Evolutionary conservation across 768 basidiomycete species (phyloP).

Genomic region (Leccinum incarnatum): DNA sequence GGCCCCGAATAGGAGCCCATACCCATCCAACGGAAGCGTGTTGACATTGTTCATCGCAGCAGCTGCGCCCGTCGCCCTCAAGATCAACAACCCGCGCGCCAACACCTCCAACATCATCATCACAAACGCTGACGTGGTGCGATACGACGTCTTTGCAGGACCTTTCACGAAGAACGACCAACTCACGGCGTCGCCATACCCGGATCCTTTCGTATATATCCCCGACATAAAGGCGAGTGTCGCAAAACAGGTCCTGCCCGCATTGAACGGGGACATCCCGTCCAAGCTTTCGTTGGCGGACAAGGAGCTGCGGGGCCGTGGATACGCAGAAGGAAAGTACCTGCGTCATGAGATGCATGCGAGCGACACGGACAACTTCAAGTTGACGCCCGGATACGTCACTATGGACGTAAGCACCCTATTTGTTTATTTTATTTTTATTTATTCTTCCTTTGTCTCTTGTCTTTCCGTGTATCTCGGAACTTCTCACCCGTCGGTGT

Average conservation of each 20-base stretch:
- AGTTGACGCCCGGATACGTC: constrained; percentile 20
- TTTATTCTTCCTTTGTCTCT: too few species aligned
- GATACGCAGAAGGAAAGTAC: not conserved
- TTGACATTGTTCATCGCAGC: constrained; percentile 56
- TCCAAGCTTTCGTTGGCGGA: constrained; percentile 13
- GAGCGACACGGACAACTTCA: constrained; percentile 38
- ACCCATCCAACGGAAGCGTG: constrained; percentile 57
- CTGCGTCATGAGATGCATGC: constrained; percentile 19
- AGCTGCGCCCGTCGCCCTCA: constrained; percentile 54
- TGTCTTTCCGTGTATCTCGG: not conserved
- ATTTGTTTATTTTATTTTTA: not conserved
- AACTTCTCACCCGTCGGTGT: not conserved
- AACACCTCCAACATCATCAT: constrained; percentile 62
- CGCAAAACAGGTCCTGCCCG: constrained; percentile 52
- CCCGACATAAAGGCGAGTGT: constrained; percentile 47
- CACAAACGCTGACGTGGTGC: constrained; percentile 58
- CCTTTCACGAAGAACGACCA: constrained; percentile 81
- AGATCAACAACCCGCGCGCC: constrained; percentile 62
- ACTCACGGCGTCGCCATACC: constrained; percentile 70
- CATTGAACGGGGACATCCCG: constrained; percentile 41
- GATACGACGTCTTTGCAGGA: constrained; percentile 67
- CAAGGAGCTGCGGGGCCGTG: not conserved
- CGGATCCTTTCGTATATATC: constrained; percentile 61
- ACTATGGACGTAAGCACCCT: not conserved
- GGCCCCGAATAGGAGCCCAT: constrained; percentile 45